Percentiles rank a stretch among this genome's conserved stretches.
Evolutionary conservation across 73 alveolate genomes (phyloP).

Genomic region (Paramecium octaurelia): DNA sequence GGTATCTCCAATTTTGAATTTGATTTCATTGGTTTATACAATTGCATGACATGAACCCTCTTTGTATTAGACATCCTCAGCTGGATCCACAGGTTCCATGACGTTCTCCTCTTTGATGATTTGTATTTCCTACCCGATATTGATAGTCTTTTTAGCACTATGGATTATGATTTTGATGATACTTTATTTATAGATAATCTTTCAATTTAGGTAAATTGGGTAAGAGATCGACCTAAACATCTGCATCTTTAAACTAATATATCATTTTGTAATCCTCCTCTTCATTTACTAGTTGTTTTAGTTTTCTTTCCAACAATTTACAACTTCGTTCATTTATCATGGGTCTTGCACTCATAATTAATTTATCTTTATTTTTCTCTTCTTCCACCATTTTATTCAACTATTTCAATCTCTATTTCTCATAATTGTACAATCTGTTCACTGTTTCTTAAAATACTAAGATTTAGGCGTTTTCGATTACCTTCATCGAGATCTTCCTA

Average conservation of each 20-base stretch:
- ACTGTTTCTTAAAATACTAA: not conserved
- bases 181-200: not conserved
- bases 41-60: not conserved
- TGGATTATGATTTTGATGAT: not conserved
- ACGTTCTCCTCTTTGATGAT: not conserved
- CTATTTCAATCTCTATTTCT: not conserved
- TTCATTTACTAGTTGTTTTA: not conserved
- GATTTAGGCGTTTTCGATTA: not conserved
- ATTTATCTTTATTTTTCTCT: not conserved
- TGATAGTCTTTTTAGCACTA: not conserved
- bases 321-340: not conserved
- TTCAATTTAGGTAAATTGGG: not conserved
- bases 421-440: not conserved
- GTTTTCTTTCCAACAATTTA: not conserved
- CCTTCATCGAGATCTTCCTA: not conserved
- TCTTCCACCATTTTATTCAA: not conserved
- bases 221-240: not conserved
- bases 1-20: constrained; percentile 10
- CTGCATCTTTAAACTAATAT: not conserved
- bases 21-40: constrained; percentile 1
- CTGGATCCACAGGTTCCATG: not conserved
- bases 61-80: not conserved
- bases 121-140: not conserved
- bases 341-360: not conserved
- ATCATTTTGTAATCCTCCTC: not conserved